A percentile compares a stretch with the other conserved stretches of the same genome.
phyloP scores from a whole-genome alignment of 371 early-diverging fungal genomes.

The Mortierella sp. region DNA sequence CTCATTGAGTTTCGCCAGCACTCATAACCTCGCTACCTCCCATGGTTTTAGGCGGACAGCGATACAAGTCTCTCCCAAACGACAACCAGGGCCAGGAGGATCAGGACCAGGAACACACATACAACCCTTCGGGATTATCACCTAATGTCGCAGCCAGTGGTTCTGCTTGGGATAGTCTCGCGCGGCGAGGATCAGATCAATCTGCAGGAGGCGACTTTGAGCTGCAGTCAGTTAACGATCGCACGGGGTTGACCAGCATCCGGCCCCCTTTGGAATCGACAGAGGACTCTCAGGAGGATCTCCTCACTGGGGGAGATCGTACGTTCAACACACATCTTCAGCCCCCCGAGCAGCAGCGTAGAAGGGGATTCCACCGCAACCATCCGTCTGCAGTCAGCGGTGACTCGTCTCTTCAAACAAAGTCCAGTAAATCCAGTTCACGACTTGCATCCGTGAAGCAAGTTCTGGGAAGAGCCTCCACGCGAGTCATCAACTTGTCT shows the following conservation, averaged over 20 bases:
- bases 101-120: background rate
- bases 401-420: constrained; percentile 12
- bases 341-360: constrained; percentile 18
- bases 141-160: constrained; percentile 4
- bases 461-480: constrained; percentile 47
- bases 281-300: constrained; percentile 32
- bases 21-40: background rate
- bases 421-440: constrained; percentile 21
- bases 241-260: constrained; percentile 28
- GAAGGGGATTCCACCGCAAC: constrained; percentile 17
- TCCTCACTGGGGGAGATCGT: background rate
- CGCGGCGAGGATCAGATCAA: constrained; percentile 29
- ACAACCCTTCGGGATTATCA: constrained; percentile 2
- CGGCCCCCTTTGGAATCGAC: constrained; percentile 4
- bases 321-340: constrained; percentile 12
- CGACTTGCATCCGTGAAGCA: constrained; percentile 30
- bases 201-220: constrained; percentile 36
- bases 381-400: constrained; percentile 13
- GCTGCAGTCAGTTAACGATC: constrained; percentile 36
- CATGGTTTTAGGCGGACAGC: constrained; percentile 48
- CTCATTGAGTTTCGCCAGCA: too few relatives aligned
- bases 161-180: constrained; percentile 34
- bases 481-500: constrained; percentile 39
- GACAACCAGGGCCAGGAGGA: constrained; percentile 13
- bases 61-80: constrained; percentile 30